These are phyloP conservation scores for Ganoderma meredithae DNA, from an alignment of 1,284 basidiomycete genomes.

Conservation along the genomic window DNA sequence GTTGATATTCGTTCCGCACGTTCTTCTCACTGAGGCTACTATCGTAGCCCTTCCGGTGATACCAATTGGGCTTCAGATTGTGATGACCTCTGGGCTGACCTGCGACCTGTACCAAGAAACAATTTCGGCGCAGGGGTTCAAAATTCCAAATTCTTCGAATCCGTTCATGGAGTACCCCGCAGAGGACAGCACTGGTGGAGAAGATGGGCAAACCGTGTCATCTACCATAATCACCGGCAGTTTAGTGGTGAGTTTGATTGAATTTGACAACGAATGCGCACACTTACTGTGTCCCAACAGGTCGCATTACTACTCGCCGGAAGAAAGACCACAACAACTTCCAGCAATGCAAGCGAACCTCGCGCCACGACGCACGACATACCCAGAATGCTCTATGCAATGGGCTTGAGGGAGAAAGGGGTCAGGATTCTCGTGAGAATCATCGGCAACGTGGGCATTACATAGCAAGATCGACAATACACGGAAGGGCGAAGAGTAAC, in stretches of 20 bases:
- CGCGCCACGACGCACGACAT: not conserved
- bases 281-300: not conserved
- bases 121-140: not conserved
- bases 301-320: not conserved
- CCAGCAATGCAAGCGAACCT: not conserved
- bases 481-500: constrained; percentile 16
- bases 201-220: not conserved
- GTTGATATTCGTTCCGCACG: too few species aligned
- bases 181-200: not conserved
- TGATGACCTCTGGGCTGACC: not conserved
- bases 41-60: too few species aligned
- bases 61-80: too few species aligned
- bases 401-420: not conserved
- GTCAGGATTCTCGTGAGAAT: not conserved
- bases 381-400: not conserved
- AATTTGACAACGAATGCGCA: not conserved
- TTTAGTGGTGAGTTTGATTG: not conserved
- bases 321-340: not conserved
- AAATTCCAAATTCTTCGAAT: not conserved
- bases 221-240: not conserved
- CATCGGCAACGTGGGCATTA: not conserved
- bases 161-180: not conserved
- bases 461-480: constrained; percentile 14
- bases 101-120: too few species aligned
- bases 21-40: too few species aligned